A percentile compares a stretch with the other conserved stretches of the same genome.
phyloP scores from a whole-genome alignment of 2,329 filamentous ascomycete species.

The Aureobasidium mangrovei region DNA sequence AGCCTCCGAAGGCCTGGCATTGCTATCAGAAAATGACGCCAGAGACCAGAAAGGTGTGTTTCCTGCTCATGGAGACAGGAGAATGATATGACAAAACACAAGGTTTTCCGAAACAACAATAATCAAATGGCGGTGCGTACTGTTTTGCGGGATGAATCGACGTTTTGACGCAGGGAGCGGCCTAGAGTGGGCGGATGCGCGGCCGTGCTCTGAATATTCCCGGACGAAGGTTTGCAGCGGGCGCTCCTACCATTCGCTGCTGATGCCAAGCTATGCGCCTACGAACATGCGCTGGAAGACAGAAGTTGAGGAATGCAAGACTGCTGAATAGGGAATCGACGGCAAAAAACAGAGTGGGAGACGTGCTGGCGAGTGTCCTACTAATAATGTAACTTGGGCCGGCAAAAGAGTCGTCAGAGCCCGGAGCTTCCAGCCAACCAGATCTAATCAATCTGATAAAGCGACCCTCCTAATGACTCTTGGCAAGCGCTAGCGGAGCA shows the following conservation, averaged over 20 bases:
- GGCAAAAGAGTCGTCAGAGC: not conserved
- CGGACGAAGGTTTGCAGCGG: conserved; percentile 1
- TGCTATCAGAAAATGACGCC: conserved; percentile 10
- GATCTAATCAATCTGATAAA: conserved; percentile 2
- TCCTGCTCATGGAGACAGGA: not conserved
- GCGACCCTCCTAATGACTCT: not conserved
- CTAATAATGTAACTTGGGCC: too few species aligned
- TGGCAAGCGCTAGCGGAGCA: not conserved
- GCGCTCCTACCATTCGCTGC: not conserved
- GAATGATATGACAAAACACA: not conserved
- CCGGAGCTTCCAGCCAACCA: not conserved
- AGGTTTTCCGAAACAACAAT: conserved; percentile 2
- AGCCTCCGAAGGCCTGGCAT: conserved; percentile 13
- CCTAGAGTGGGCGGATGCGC: conserved; percentile 7
- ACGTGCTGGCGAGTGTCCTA: too few species aligned
- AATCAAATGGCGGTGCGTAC: conserved; percentile 13
- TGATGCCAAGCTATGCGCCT: not conserved
- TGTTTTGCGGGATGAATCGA: not conserved
- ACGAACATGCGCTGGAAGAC: not conserved
- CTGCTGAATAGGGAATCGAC: too few species aligned
- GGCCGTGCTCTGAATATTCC: not conserved
- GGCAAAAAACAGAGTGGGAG: too few species aligned
- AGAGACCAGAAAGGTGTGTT: not conserved
- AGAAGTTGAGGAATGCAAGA: not conserved
- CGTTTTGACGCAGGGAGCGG: conserved; percentile 9